Conservation (phyloP, 2,329 filamentous ascomycete species). For the Xylaria sp. region DNA sequence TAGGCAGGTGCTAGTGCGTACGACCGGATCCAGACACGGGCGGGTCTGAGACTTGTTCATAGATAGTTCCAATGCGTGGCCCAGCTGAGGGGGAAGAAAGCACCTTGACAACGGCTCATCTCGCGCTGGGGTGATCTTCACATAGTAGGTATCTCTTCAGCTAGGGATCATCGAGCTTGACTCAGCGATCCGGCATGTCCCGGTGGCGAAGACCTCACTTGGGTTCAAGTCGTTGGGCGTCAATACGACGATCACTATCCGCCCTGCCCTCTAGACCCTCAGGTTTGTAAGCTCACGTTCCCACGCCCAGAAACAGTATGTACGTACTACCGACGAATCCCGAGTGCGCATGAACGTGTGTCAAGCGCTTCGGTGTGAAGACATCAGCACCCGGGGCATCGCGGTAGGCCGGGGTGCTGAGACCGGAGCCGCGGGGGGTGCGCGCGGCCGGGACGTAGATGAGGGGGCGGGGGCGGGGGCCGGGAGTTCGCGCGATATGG, state of each 20-base stretch:
- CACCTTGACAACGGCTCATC: slow-evolving; percentile 64
- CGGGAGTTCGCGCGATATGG: slow-evolving; percentile 70
- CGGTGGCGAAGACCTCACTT: too few species aligned
- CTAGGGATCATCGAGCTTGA: too few species aligned
- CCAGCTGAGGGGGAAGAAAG: slow-evolving; percentile 58
- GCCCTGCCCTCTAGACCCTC: too few species aligned
- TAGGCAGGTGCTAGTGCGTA: too few species aligned
- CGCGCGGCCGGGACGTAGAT: slow-evolving; percentile 64
- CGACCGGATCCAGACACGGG: too few species aligned
- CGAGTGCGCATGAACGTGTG: slow-evolving; percentile 66
- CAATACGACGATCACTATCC: too few species aligned
- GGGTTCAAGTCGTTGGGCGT: too few species aligned
- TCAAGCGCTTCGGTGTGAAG: slow-evolving; percentile 70
- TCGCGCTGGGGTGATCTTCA: slow-evolving; percentile 60
- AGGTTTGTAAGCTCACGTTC: too few species aligned
- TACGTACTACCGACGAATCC: slow-evolving; percentile 63
- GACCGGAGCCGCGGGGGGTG: slow-evolving; percentile 62
- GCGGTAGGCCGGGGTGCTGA: slow-evolving; percentile 67
- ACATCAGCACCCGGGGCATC: slow-evolving; percentile 60
- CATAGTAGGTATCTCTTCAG: slow-evolving; percentile 53
- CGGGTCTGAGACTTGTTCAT: slow-evolving; percentile 57
- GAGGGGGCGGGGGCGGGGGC: too few species aligned
- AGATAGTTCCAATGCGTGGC: slow-evolving; percentile 59
- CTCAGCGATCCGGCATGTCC: slow-evolving; percentile 64
- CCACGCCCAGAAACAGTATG: slow-evolving; percentile 70